A percentile compares a stretch with the other conserved stretches of the same genome.
Evolutionary conservation across 345 rosid genomes (phyloP).

Genomic region (Brassica cretica): DNA sequence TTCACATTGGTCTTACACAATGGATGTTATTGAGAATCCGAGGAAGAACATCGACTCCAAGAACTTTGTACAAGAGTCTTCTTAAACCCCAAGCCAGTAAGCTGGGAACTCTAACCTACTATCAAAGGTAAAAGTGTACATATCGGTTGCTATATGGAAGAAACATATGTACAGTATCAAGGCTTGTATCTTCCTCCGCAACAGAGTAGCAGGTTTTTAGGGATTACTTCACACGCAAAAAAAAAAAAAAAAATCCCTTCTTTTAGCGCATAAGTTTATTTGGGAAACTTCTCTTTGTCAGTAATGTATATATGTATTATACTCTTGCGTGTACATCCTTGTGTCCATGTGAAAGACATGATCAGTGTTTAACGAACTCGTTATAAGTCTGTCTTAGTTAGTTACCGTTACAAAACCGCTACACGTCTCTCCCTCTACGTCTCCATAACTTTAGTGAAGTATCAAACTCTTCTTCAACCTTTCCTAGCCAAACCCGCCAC

Average conservation of each 20-base stretch:
- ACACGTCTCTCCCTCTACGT: constrained; percentile 18
- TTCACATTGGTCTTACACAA: constrained; percentile 77
- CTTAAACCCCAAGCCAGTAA: constrained; percentile 27
- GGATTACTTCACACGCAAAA: constrained; percentile 43
- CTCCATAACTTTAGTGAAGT: constrained; percentile 33
- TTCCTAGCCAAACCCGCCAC: constrained; percentile 32
- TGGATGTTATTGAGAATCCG: constrained; percentile 23
- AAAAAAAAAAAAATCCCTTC: neutral
- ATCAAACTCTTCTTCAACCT: constrained; percentile 37
- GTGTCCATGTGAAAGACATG: constrained; percentile 47
- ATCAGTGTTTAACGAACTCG: constrained; percentile 36
- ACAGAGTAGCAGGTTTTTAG: constrained; percentile 54
- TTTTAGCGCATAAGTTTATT: constrained; percentile 33
- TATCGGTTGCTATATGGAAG: constrained; percentile 42
- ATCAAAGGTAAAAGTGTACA: constrained; percentile 56
- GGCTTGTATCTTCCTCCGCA: neutral
- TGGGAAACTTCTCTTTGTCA: constrained; percentile 2
- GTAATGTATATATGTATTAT: constrained; percentile 16
- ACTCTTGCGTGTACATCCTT: constrained; percentile 40
- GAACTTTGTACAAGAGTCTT: constrained; percentile 32
- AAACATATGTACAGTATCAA: constrained; percentile 24
- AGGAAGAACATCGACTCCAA: neutral
- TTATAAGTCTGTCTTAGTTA: constrained; percentile 32
- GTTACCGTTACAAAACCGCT: constrained; percentile 23
- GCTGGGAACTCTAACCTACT: constrained; percentile 51